These are phyloP conservation scores for Lumnitzera racemosa DNA, from an alignment of 345 rosid genomes.

Conservation along the genomic window DNA sequence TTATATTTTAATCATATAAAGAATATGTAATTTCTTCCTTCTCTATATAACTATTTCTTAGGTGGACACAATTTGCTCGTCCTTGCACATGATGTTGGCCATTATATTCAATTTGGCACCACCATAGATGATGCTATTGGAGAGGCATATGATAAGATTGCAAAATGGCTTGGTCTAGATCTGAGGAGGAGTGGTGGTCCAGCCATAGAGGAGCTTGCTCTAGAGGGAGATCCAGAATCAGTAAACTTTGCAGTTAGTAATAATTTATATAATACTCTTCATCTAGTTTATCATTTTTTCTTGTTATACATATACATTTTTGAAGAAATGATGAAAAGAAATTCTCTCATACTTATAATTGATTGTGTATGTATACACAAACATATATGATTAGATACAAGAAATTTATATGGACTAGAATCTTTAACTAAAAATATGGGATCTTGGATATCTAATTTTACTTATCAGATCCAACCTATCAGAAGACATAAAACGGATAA, in stretches of 20 bases:
- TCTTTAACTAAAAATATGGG: no score
- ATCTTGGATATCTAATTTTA: no score
- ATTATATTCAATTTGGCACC: constrained; percentile 85
- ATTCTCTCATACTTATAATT: no score
- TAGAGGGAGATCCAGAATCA: constrained; percentile 72
- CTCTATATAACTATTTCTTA: constrained; percentile 15
- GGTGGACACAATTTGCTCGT: constrained; percentile 90
- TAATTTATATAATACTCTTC: constrained; percentile 4
- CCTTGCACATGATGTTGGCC: constrained; percentile 85
- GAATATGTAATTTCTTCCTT: constrained; percentile 9
- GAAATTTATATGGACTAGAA: no score
- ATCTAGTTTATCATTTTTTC: not conserved
- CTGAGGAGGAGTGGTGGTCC: constrained; percentile 92
- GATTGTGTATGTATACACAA: no score
- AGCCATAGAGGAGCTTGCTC: constrained; percentile 89
- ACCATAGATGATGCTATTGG: constrained; percentile 96
- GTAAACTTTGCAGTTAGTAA: constrained; percentile 62
- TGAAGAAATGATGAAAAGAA: no score
- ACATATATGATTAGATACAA: no score
- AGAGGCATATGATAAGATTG: constrained; percentile 90
- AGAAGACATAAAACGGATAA: no score
- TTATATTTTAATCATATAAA: not conserved
- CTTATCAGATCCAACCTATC: no score
- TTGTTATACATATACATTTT: no score
- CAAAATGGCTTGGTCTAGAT: constrained; percentile 96